Evolutionary conservation across 768 basidiomycete species (phyloP), one percentile per base, ranked within the genome.

Genomic region (Vishniacozyma victoriae): DNA sequence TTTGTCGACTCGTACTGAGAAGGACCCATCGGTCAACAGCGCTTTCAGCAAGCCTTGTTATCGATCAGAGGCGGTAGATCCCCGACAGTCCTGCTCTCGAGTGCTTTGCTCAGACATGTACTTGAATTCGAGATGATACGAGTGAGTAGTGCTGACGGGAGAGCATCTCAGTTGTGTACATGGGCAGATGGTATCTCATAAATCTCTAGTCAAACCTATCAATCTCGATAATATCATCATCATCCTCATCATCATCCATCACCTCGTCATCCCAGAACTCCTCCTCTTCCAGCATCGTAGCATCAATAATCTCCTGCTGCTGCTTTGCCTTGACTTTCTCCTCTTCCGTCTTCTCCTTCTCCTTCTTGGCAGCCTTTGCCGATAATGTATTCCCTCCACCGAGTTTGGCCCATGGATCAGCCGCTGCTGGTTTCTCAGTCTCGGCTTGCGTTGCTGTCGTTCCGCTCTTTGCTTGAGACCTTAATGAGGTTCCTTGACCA

Each of bases 171-270:
- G n/a, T n/a, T n/a, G n/a, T n/a, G n/a, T n/a, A n/a, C n/a, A n/a
- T n/a, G n/a, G n/a, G n/a, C n/a, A n/a, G n/a, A n/a, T n/a, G n/a
- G n/a, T n/a, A n/a, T n/a, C n/a, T 33, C n/a, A 33, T n/a, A 33
- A 9, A 33, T n/a, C n/a, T 9, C 29, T 33, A 33, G 29, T n/a
- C 29, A 67, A 89, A 88, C 56, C 85, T 86, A 65, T 91, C 86
- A 65, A 89, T 83, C 70, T 82, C 83, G 50, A 90, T 87, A 36
- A 84, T 79, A 47, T 86, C 84, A 40, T 75, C 71, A 42, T 87
- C 86, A 29, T 86, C 85, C 52, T 87, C 62, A 86, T 86, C 26
- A 83, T 86, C n/a, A 82, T 78, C 25, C 82, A 85, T 66, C 80
- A 85, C 56, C 81, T 75, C 60, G 75, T 69, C 52, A 55, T 58